These are phyloP conservation scores for Oenanthe javanica DNA, from an alignment of 140 eudicot genomes.

Conservation along the genomic window DNA sequence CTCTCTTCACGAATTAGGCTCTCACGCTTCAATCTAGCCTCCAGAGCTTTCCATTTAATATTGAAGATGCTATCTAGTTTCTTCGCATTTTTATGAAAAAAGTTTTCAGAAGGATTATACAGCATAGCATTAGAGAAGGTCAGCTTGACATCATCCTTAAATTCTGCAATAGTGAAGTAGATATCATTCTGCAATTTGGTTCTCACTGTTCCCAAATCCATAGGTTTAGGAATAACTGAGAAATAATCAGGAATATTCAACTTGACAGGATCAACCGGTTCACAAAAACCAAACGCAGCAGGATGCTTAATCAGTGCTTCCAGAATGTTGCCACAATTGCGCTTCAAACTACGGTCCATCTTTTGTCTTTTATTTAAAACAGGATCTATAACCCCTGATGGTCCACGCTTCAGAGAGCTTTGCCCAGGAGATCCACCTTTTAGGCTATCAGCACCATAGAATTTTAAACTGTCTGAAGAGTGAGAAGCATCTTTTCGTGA, in stretches of 20 bases:
- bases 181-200: constrained; percentile 33
- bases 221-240: constrained; percentile 46
- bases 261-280: constrained; percentile 70
- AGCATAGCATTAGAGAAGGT: constrained; percentile 69
- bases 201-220: constrained; percentile 77
- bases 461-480: constrained; percentile 1
- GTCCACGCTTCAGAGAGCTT: constrained; percentile 41
- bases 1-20: constrained; percentile 12
- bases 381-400: constrained; percentile 24
- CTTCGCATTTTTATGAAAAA: constrained; percentile 40
- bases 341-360: constrained; percentile 42
- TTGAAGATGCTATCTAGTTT: constrained; percentile 33
- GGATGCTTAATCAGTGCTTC: constrained; percentile 40
- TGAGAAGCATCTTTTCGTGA: background rate
- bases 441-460: background rate
- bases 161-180: constrained; percentile 45
- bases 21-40: constrained; percentile 24
- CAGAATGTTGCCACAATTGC: constrained; percentile 42
- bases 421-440: constrained; percentile 26
- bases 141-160: constrained; percentile 62
- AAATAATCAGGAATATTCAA: constrained; percentile 71
- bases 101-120: constrained; percentile 51
- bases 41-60: constrained; percentile 44
- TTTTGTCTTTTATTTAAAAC: constrained; percentile 40
- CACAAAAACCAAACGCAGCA: constrained; percentile 23